Evolutionary conservation across 768 basidiomycete genomes (phyloP), one percentile per base, ranked within the genome.

Genomic region (Lactarius deliciosus): DNA sequence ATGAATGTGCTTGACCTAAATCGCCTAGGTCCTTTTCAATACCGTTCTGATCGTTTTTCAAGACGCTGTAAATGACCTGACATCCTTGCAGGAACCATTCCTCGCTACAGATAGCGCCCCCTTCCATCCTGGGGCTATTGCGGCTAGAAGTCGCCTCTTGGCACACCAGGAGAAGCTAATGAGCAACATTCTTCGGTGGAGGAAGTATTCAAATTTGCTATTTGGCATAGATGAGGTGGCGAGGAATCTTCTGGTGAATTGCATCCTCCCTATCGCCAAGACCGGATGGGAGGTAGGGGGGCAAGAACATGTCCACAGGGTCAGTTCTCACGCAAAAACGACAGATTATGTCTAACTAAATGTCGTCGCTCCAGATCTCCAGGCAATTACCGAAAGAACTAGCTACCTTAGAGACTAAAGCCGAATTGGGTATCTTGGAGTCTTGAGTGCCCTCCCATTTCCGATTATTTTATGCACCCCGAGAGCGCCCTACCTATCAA

Each of bases 261-360:
- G 82, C 68, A 81, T 95, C 53, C 72, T 89, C 59, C 85, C 83
- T 6, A 80, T 91, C 36, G 88, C 93, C 6, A 82, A 86, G 67
- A 83, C 81, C 64, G 90, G 90, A 10, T 97, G 94, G 95, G 92
- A 93, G 53, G 89, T 92, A 43, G 94, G 95, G 13, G 93, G 93
- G 2, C 83, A 88, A 75, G 85, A 85, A 45, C 77, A 84, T 65
- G 78, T 84, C 64, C 79, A 77, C 34, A 85, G 84, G 83, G 92
- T 92, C 68, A 69, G 78, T 74, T 47, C 59, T 61, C 45, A 57
- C 28, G 50, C 25, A 22, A 30, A 43, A 22, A 43, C n/a, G 30
- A 32, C 40, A 38, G 32, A 16, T 20, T 16, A 56, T 63, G 57
- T 38, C 60, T 10, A 60, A 54, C 61, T 54, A 59, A 41, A 41